These are phyloP conservation scores for Ophiostoma pallidulum DNA, from an alignment of 2,329 filamentous ascomycete genomes.

Conservation along the genomic window DNA sequence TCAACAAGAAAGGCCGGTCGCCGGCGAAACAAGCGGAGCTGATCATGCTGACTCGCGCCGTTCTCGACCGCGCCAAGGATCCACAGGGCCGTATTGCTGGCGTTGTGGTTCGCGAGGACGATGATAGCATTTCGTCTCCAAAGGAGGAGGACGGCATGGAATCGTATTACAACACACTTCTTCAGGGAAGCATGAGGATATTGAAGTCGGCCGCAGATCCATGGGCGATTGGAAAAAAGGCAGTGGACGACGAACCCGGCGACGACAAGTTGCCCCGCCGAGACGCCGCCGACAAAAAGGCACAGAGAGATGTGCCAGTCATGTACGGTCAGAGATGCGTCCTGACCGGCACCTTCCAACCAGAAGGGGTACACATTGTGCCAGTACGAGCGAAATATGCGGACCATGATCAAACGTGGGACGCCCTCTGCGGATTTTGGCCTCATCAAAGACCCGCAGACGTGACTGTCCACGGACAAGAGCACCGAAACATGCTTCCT, in stretches of 20 bases:
- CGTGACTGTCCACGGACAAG: not conserved
- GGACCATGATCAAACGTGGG: not conserved
- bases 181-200: not conserved
- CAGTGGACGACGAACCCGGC: too few relatives aligned
- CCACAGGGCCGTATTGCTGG: not conserved
- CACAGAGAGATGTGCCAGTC: not conserved
- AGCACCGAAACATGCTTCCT: conserved; percentile 3
- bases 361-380: conserved; percentile 9
- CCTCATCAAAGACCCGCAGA: not conserved
- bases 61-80: not conserved
- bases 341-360: not conserved
- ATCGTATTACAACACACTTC: not conserved
- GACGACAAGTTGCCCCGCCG: not conserved
- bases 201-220: not conserved
- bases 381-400: conserved; percentile 2
- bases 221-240: not conserved
- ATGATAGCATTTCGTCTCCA: not conserved
- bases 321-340: conserved; percentile 3
- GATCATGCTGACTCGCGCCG: not conserved
- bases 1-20: not conserved
- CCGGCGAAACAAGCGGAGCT: not conserved
- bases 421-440: not conserved
- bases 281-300: not conserved
- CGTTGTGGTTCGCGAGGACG: not conserved
- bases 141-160: not conserved